Base-by-base conservation (phyloP, 176 grass and related monocot species). In the Olyra latifolia region DNA sequence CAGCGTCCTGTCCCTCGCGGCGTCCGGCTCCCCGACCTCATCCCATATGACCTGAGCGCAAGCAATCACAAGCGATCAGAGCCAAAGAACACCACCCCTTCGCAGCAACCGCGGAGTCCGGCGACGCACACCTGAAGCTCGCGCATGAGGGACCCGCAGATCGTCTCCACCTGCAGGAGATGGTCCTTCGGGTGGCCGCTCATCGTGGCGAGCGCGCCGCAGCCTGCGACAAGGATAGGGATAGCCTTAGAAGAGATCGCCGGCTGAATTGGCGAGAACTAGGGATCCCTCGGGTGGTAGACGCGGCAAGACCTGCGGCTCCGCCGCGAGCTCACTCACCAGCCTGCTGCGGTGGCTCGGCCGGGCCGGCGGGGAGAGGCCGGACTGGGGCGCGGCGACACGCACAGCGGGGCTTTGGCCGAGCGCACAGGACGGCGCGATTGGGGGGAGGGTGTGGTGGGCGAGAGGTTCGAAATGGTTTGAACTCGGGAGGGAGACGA, bases 41-140 rank as follows among this genome's bases (percentile, higher is more conserved):
- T 88, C 85, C 91, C 91, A 94, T 64, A 94, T 91, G 15, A 88
- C 87, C 82, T 89, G 82, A 17, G 53, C 71, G 49, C 39, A 19
- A 74, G 24, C 43, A 11, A 41, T 23, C 48, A 35, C 41, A 42
- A 38, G 65, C 17, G 10, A 35, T 71, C 10, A 70, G 50, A 56
- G 5, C 43, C 24, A 2, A 39, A 11, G 14, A 8, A 4, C 54
- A 68, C 11, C 77, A n/a, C 40, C 2, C 25, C 56, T 0, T 5
- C 58, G 57, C 58, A 1, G 25, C 16, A 35, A 25, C 22, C 41
- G 39, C 62, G 14, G 19, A 5, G 28, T n/a, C 28, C 58, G 29
- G 39, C 15, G 60, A 9, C 0, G 23, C 74, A 49, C 62, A 91
- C 91, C 88, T 94, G 85, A 69, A 94, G 91, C 78, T 94, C 91